Conservation (phyloP, 2,329 filamentous ascomycete species). For the Paracoccidioides brasiliensis region DNA sequence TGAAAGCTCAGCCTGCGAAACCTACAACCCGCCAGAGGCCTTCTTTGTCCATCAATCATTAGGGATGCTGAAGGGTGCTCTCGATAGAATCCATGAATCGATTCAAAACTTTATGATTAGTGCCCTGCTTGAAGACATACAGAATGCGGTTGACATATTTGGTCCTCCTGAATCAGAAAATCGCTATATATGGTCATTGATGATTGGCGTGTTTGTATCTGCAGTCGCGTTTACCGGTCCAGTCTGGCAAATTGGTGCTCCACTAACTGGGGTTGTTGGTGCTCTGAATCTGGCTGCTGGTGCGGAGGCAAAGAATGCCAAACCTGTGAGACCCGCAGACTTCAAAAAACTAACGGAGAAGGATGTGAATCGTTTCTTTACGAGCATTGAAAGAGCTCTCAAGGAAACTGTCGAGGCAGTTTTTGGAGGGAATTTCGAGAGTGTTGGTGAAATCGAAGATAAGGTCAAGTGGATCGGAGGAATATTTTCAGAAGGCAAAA, state of each 20-base stretch:
- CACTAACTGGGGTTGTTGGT: not conserved
- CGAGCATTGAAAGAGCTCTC: not conserved
- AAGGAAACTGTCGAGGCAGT: not conserved
- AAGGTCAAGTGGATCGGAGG: not conserved
- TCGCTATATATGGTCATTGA: not conserved
- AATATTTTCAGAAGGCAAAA: not conserved
- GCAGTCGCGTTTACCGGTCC: conserved; percentile 1
- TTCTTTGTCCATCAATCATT: not conserved
- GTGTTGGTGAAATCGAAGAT: not conserved
- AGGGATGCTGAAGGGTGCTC: not conserved
- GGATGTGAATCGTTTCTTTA: not conserved
- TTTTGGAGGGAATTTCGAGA: not conserved
- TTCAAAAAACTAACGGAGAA: not conserved
- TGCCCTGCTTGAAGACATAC: not conserved
- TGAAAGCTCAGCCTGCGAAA: not conserved
- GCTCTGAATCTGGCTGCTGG: conserved; percentile 3
- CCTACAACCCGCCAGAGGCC: not conserved
- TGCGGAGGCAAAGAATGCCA: not conserved
- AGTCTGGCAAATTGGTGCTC: conserved; percentile 1
- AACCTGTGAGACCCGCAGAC: not conserved
- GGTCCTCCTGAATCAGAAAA: not conserved
- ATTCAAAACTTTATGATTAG: not conserved
- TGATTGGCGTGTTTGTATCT: conserved; percentile 4
- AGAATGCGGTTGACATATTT: not conserved
- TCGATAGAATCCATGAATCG: not conserved